Conservation (phyloP, 2,329 filamentous ascomycete species). For the Aspergillus calidoustus region DNA sequence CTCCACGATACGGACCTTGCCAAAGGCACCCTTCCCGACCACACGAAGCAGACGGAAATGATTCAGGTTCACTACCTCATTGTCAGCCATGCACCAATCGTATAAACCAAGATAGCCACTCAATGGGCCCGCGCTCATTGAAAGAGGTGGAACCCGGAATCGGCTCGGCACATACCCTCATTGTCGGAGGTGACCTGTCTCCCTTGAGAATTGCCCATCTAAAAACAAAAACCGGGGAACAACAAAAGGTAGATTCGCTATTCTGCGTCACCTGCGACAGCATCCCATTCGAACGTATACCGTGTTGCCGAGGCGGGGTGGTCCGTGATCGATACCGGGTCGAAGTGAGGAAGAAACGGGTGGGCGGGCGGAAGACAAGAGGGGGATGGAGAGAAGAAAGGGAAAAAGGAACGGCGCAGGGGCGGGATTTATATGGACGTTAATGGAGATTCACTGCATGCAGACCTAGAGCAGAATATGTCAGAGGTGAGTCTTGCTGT, state of each 20-base stretch:
- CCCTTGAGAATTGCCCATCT: conserved; percentile 93
- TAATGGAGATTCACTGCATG: conserved; percentile 17
- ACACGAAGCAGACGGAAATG: conserved; percentile 95
- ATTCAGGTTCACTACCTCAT: conserved; percentile 80
- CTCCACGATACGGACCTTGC: conserved; percentile 98
- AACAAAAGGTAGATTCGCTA: conserved; percentile 23
- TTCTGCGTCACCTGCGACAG: conserved; percentile 31
- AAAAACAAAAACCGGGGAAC: conserved; percentile 29
- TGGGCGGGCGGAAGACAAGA: conserved; percentile 6
- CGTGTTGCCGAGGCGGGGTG: conserved; percentile 1
- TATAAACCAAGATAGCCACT: neutral
- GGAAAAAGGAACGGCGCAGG: conserved; percentile 2
- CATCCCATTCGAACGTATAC: conserved; percentile 24
- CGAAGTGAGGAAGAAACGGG: conserved; percentile 1
- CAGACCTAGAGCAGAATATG: conserved; percentile 18
- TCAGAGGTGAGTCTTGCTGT: conserved; percentile 20
- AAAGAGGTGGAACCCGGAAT: neutral
- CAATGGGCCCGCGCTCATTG: neutral
- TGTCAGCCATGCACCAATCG: conserved; percentile 24
- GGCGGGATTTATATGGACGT: conserved; percentile 18
- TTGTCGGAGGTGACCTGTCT: conserved; percentile 91
- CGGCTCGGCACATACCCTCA: conserved; percentile 69
- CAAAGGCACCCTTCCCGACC: conserved; percentile 96
- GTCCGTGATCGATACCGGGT: neutral
- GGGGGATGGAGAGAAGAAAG: neutral